phyloP scores from a whole-genome alignment of 23 red algal genomes.

The Porphyridium purpureum region DNA sequence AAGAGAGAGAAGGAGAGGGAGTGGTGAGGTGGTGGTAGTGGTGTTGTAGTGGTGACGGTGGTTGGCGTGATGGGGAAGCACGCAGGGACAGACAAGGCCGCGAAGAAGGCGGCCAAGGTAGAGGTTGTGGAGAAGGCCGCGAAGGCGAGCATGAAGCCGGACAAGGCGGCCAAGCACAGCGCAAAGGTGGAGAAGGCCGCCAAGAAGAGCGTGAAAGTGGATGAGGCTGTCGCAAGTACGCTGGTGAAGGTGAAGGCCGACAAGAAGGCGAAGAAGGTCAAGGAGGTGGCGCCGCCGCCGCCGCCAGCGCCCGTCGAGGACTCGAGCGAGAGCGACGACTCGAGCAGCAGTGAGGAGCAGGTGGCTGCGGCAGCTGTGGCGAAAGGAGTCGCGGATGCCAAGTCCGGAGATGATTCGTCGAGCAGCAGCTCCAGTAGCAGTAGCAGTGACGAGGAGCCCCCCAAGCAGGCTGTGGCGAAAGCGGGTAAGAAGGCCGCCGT shows the following conservation, averaged over 20 bases:
- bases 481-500: background rate
- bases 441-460: background rate
- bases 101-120: background rate
- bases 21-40: too few species aligned
- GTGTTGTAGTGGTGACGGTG: too few species aligned
- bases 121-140: background rate
- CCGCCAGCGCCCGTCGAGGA: background rate
- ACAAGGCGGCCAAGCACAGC: background rate
- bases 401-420: constrained; percentile 8
- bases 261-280: background rate
- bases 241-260: too few species aligned
- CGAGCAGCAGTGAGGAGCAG: background rate
- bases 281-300: background rate
- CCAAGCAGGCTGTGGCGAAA: background rate
- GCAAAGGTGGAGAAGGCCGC: background rate
- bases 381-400: background rate
- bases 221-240: too few species aligned
- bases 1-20: too few species aligned
- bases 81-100: too few species aligned
- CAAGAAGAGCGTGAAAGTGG: background rate
- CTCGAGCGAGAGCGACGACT: background rate
- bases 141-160: background rate
- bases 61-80: too few species aligned
- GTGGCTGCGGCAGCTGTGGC: background rate
- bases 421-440: background rate